These are phyloP conservation scores for Trichoderma harzianum DNA, from an alignment of 2,329 filamentous ascomycete genomes.

Conservation along the genomic window DNA sequence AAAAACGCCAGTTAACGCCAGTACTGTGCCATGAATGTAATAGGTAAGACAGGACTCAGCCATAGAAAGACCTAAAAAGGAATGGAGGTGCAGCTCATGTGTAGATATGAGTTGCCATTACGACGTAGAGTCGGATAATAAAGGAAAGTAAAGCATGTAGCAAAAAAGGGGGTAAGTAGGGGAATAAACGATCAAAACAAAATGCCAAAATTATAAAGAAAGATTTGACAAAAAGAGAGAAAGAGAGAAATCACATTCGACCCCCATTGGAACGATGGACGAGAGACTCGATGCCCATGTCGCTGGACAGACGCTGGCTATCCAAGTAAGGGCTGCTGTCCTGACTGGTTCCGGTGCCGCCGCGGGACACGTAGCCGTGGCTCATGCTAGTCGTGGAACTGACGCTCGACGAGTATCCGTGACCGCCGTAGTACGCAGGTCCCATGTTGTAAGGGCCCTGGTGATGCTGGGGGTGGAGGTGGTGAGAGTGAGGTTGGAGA, in stretches of 20 bases:
- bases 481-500: constrained; percentile 19
- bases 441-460: constrained; percentile 28
- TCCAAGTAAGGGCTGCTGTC: constrained; percentile 47
- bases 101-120: neutral
- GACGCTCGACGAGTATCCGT: constrained; percentile 54
- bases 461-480: constrained; percentile 14
- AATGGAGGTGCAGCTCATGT: neutral
- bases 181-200: neutral
- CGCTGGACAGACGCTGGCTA: constrained; percentile 49
- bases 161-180: neutral
- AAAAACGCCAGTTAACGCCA: constrained; percentile 10
- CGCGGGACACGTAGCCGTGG: constrained; percentile 33
- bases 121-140: neutral
- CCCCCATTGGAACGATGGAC: constrained; percentile 48
- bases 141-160: neutral
- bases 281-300: constrained; percentile 60
- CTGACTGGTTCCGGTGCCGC: constrained; percentile 30
- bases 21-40: neutral
- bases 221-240: neutral
- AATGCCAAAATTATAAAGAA: neutral
- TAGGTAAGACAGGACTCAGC: neutral
- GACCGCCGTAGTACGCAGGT: constrained; percentile 25
- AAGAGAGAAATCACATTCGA: constrained; percentile 20
- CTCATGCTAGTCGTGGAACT: constrained; percentile 44
- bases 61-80: neutral